A percentile compares a stretch with the other conserved stretches of the same genome.
These are phyloP conservation scores for Teunomyces aglyptinius DNA, from an alignment of 805 yeast species.

Conservation along the genomic window DNA sequence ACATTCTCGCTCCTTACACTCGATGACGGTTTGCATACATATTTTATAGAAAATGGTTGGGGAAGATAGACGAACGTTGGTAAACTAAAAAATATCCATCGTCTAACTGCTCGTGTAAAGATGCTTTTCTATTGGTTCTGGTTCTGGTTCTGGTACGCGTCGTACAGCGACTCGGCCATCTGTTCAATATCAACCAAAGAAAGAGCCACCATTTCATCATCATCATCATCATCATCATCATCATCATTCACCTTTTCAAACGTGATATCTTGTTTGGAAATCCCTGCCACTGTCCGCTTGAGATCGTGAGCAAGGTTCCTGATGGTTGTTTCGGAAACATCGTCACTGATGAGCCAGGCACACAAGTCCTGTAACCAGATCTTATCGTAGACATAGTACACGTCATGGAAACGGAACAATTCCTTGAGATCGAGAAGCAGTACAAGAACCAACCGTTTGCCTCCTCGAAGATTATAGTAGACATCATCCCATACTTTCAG, in stretches of 20 bases:
- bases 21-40: slow-evolving; percentile 4
- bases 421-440: slow-evolving; percentile 62
- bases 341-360: slow-evolving; percentile 65
- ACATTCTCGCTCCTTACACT: slow-evolving; percentile 21
- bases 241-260: slow-evolving; percentile 48
- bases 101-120: neutral
- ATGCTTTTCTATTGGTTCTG: too few species aligned
- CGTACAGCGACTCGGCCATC: slow-evolving; percentile 47
- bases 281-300: slow-evolving; percentile 35
- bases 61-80: neutral
- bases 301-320: slow-evolving; percentile 68
- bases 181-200: slow-evolving; percentile 56
- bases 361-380: slow-evolving; percentile 75
- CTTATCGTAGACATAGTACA: slow-evolving; percentile 79
- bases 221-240: slow-evolving; percentile 29
- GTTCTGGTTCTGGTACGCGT: slow-evolving; percentile 9
- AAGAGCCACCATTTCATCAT: slow-evolving; percentile 35
- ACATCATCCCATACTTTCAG: slow-evolving; percentile 74
- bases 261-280: slow-evolving; percentile 48
- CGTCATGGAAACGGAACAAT: slow-evolving; percentile 77
- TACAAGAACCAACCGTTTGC: slow-evolving; percentile 63
- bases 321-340: slow-evolving; percentile 57
- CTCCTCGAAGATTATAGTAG: slow-evolving; percentile 60
- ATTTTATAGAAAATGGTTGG: slow-evolving; percentile 1
- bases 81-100: neutral